phyloP scores from a whole-genome alignment of 2,329 filamentous ascomycete species.

The Dactylellina drechsleri region DNA sequence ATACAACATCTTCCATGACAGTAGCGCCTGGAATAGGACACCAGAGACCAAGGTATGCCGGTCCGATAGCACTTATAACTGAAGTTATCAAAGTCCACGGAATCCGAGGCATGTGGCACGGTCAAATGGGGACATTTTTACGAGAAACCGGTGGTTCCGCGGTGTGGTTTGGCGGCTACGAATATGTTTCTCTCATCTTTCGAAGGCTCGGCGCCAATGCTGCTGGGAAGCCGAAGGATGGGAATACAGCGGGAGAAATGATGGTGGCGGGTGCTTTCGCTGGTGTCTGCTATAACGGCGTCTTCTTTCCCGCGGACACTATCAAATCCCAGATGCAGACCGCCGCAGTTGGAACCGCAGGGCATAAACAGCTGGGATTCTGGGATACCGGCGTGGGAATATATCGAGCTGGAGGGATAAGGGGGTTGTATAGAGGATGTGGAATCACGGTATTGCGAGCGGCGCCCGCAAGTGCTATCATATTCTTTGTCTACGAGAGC shows the following conservation, averaged over 20 bases:
- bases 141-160: slow-evolving; percentile 92
- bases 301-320: slow-evolving; percentile 97
- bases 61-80: slow-evolving; percentile 76
- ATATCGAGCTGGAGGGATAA: slow-evolving; percentile 84
- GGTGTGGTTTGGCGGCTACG: slow-evolving; percentile 94
- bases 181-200: slow-evolving; percentile 62
- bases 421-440: slow-evolving; percentile 90
- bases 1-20: slow-evolving; percentile 58
- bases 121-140: slow-evolving; percentile 90
- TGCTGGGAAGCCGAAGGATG: slow-evolving; percentile 16
- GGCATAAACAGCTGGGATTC: slow-evolving; percentile 73
- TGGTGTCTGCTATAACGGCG: slow-evolving; percentile 93
- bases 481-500: slow-evolving; percentile 93
- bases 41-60: slow-evolving; percentile 63
- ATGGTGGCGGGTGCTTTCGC: slow-evolving; percentile 64
- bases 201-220: slow-evolving; percentile 33
- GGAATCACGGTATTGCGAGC: slow-evolving; percentile 89
- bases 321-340: slow-evolving; percentile 99
- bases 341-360: slow-evolving; percentile 71
- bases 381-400: slow-evolving; percentile 75
- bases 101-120: slow-evolving; percentile 89
- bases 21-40: slow-evolving; percentile 32
- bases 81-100: slow-evolving; percentile 86
- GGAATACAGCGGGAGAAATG: slow-evolving; percentile 56
- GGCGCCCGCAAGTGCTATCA: slow-evolving; percentile 95